Conservation (phyloP, 305 asterid genomes). For the Fraxinus paxiana region DNA sequence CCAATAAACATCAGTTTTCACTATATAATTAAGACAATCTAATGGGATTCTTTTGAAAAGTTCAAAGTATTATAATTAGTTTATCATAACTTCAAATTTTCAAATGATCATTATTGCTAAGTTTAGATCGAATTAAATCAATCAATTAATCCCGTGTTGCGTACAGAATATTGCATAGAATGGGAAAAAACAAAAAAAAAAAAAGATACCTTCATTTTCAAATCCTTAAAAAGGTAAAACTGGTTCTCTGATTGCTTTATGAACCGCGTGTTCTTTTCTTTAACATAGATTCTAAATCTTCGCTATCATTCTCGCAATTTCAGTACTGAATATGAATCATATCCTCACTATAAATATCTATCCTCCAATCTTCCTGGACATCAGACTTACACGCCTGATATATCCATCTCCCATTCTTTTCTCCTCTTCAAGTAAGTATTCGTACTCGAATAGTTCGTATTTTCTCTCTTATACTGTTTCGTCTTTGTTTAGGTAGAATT, state of each 20-base stretch:
- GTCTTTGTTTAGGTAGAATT: not conserved
- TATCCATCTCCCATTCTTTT: constrained; percentile 6
- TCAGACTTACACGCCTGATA: constrained; percentile 22
- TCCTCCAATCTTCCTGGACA: constrained; percentile 35
- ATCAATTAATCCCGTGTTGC: not conserved
- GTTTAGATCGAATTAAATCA: not conserved
- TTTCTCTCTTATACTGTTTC: not conserved
- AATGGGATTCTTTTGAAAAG: not conserved
- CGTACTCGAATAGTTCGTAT: not conserved
- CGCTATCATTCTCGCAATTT: not conserved
- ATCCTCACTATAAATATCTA: constrained; percentile 29
- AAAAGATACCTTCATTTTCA: not conserved
- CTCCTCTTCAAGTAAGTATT: constrained; percentile 10
- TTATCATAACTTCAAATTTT: not conserved
- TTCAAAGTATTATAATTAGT: not conserved
- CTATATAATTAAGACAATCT: not conserved
- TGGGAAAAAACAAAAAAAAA: not conserved
- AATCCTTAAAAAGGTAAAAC: not conserved
- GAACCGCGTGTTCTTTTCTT: constrained; percentile 57
- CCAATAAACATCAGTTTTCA: not conserved
- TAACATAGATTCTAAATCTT: constrained; percentile 39
- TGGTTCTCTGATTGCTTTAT: constrained; percentile 33
- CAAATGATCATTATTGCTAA: not conserved
- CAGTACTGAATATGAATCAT: constrained; percentile 9
- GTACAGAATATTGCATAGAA: not conserved